A percentile compares a stretch with the other conserved stretches of the same genome.
Evolutionary conservation across 73 alveolate species (phyloP).

Genomic region (Paramecium biaurelia): DNA sequence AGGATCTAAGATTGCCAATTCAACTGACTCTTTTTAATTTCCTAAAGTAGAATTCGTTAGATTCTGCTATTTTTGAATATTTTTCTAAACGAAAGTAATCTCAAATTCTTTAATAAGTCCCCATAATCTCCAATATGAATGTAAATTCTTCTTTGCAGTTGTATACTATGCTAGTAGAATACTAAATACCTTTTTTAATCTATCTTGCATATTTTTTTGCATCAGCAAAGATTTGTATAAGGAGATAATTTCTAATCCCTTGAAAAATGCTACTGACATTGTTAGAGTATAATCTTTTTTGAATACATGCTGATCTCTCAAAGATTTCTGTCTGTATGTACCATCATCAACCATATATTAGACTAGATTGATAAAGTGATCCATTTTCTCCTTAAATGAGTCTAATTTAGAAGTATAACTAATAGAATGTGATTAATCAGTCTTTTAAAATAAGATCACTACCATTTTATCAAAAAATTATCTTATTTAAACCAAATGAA

Average conservation of each 20-base stretch:
- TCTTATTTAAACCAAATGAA: slow-evolving; percentile 18
- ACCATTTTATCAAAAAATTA: background rate
- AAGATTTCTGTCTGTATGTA: background rate
- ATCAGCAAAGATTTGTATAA: background rate
- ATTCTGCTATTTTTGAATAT: background rate
- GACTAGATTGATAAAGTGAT: slow-evolving; percentile 10
- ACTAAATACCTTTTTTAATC: background rate
- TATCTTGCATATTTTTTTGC: background rate
- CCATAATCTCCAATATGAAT: background rate
- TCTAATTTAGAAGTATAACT: background rate
- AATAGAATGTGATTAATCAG: background rate
- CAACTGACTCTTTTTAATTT: background rate
- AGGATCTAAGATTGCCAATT: background rate
- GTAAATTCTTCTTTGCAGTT: background rate
- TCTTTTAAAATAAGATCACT: background rate
- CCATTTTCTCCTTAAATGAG: background rate
- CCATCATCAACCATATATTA: slow-evolving; percentile 17
- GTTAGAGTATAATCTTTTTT: background rate
- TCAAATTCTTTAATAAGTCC: background rate
- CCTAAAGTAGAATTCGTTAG: background rate
- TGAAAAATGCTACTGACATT: slow-evolving; percentile 17
- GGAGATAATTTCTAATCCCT: background rate
- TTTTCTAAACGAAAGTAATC: background rate
- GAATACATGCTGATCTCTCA: background rate
- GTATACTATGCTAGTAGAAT: background rate